These are phyloP conservation scores for Retiboletus flavoniger DNA, from an alignment of 1,284 basidiomycete species.

Conservation along the genomic window DNA sequence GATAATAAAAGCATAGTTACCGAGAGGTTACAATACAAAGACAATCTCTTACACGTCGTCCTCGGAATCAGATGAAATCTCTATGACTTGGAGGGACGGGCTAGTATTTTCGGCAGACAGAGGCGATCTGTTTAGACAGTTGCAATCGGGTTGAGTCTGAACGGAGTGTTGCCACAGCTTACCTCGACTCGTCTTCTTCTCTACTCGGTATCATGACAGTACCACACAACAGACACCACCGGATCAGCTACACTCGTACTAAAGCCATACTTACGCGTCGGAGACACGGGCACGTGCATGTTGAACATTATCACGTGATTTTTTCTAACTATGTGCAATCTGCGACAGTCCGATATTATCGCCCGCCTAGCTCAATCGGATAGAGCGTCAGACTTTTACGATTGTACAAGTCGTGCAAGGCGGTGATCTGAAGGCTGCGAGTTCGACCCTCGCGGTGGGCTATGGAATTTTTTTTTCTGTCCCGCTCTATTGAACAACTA, in stretches of 20 bases:
- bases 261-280: slow-evolving; percentile 2
- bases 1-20: not conserved
- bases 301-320: slow-evolving; percentile 18
- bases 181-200: slow-evolving; percentile 12
- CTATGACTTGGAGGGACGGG: slow-evolving; percentile 41
- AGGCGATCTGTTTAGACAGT: not conserved
- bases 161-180: not conserved
- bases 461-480: slow-evolving; percentile 34
- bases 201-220: slow-evolving; percentile 13
- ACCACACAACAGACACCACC: not conserved
- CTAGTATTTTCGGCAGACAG: not conserved
- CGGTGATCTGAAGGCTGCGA: slow-evolving; percentile 80
- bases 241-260: no score
- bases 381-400: slow-evolving; percentile 77
- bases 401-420: slow-evolving; percentile 10
- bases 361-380: slow-evolving; percentile 85
- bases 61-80: slow-evolving; percentile 53
- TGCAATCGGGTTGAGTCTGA: not conserved
- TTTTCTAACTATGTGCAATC: not conserved
- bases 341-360: not conserved
- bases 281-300: slow-evolving; percentile 14
- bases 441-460: slow-evolving; percentile 91
- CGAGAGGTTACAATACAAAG: not conserved
- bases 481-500: not conserved
- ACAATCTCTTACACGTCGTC: slow-evolving; percentile 33